Evolutionary conservation across 1,284 basidiomycete species (phyloP).

Genomic region (Rhodotorula sp.): DNA sequence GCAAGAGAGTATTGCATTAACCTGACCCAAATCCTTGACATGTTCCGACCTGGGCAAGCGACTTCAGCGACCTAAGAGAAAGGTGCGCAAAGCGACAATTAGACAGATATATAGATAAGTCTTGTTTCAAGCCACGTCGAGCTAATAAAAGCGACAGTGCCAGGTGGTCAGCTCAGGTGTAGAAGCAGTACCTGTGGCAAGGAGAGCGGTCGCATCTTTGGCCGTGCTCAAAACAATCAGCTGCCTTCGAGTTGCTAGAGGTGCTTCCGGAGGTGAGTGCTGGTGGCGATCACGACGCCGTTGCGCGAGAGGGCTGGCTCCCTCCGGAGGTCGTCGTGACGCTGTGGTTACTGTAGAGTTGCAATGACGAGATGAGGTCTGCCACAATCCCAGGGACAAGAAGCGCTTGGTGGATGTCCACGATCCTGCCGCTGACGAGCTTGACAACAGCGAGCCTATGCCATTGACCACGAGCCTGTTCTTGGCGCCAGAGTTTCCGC

Average conservation of each 20-base stretch:
- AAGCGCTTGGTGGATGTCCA: not conserved
- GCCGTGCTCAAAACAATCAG: not conserved
- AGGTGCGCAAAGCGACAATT: too few species aligned
- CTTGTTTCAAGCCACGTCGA: too few species aligned
- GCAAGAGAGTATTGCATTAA: not conserved
- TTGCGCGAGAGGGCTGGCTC: not conserved
- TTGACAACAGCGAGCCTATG: slow-evolving; percentile 1
- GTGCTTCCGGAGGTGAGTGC: slow-evolving; percentile 2
- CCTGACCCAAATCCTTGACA: not conserved
- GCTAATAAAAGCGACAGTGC: too few species aligned
- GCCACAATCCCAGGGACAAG: slow-evolving; percentile 1
- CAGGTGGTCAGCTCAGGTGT: too few species aligned
- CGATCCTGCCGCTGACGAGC: not conserved
- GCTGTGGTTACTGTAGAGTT: not conserved
- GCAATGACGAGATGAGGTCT: not conserved
- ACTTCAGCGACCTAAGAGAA: too few species aligned
- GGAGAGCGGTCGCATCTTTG: not conserved
- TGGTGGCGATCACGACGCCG: not conserved
- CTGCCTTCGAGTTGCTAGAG: not conserved
- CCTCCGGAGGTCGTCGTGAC: not conserved
- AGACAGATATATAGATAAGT: too few species aligned
- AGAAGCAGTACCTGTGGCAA: too few species aligned
- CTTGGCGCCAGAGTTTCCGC: too few species aligned
- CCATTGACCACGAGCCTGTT: too few species aligned
- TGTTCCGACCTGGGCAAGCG: not conserved